These are phyloP conservation scores for Corynespora cassiicola DNA, from an alignment of 2,329 filamentous ascomycete genomes.

Conservation along the genomic window DNA sequence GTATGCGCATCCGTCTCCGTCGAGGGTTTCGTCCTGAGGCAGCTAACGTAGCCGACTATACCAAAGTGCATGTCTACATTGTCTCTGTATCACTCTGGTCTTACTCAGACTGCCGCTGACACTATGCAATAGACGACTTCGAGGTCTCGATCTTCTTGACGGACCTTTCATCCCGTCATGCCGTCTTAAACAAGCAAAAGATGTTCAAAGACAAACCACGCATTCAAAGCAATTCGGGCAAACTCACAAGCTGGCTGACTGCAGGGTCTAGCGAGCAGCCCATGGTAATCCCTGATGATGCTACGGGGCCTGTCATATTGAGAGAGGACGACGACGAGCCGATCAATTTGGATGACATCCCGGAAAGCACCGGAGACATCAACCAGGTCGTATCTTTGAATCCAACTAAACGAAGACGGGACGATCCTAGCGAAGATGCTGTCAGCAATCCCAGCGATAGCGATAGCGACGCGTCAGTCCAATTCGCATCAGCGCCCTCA, in stretches of 20 bases:
- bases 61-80: conserved; percentile 1
- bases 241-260: conserved; percentile 55
- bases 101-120: conserved; percentile 20
- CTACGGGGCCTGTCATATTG: conserved; percentile 55
- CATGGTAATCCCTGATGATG: conserved; percentile 48
- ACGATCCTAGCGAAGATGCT: conserved; percentile 15
- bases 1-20: conserved; percentile 8
- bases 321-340: conserved; percentile 64
- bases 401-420: conserved; percentile 21
- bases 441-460: conserved; percentile 32
- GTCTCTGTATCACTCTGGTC: conserved; percentile 6
- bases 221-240: conserved; percentile 54
- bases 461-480: conserved; percentile 42
- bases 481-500: conserved; percentile 24
- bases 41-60: conserved; percentile 3
- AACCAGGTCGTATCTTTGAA: conserved; percentile 17
- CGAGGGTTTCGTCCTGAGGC: conserved; percentile 6
- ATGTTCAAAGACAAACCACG: conserved; percentile 59
- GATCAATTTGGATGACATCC: conserved; percentile 63
- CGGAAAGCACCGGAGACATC: conserved; percentile 47
- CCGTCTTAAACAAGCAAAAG: conserved; percentile 85
- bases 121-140: conserved; percentile 76
- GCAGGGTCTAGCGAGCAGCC: conserved; percentile 49
- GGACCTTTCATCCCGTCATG: conserved; percentile 83
- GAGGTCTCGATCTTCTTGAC: conserved; percentile 94